Percentiles rank a stretch among this genome's conserved stretches.
phyloP scores from a whole-genome alignment of 2,329 filamentous ascomycete species.

The Allantophomopsis cytisporea region DNA sequence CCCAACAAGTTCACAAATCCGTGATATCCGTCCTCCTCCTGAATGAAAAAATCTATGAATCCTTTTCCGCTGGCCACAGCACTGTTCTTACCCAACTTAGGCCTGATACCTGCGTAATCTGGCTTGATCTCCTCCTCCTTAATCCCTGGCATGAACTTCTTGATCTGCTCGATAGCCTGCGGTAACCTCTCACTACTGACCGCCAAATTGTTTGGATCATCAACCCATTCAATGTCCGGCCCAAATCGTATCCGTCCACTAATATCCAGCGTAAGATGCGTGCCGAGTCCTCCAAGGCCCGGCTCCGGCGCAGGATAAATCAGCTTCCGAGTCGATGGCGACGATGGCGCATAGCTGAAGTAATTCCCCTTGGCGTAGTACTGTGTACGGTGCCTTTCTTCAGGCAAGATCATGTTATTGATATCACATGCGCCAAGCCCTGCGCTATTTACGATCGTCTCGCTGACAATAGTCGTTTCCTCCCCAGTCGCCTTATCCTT shows the following conservation, averaged over 20 bases:
- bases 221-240: slow-evolving; percentile 90
- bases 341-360: slow-evolving; percentile 63
- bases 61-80: slow-evolving; percentile 50
- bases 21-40: slow-evolving; percentile 59
- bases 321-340: slow-evolving; percentile 55
- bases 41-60: slow-evolving; percentile 77
- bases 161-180: slow-evolving; percentile 61
- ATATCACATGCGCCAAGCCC: slow-evolving; percentile 66
- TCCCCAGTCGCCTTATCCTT: slow-evolving; percentile 31
- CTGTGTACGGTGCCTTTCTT: slow-evolving; percentile 38
- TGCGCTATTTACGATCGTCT: slow-evolving; percentile 73
- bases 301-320: slow-evolving; percentile 81
- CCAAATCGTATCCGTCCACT: slow-evolving; percentile 77
- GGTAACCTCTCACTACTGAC: slow-evolving; percentile 50
- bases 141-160: slow-evolving; percentile 63
- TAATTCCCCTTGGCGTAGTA: slow-evolving; percentile 94
- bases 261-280: slow-evolving; percentile 86
- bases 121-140: slow-evolving; percentile 51
- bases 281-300: slow-evolving; percentile 74
- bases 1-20: slow-evolving; percentile 86
- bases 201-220: slow-evolving; percentile 52
- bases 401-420: slow-evolving; percentile 68
- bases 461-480: slow-evolving; percentile 49
- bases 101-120: slow-evolving; percentile 86
- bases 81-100: slow-evolving; percentile 55